These are phyloP conservation scores for Diaporthe sp. DNA, from an alignment of 2,329 filamentous ascomycete genomes.

Conservation along the genomic window DNA sequence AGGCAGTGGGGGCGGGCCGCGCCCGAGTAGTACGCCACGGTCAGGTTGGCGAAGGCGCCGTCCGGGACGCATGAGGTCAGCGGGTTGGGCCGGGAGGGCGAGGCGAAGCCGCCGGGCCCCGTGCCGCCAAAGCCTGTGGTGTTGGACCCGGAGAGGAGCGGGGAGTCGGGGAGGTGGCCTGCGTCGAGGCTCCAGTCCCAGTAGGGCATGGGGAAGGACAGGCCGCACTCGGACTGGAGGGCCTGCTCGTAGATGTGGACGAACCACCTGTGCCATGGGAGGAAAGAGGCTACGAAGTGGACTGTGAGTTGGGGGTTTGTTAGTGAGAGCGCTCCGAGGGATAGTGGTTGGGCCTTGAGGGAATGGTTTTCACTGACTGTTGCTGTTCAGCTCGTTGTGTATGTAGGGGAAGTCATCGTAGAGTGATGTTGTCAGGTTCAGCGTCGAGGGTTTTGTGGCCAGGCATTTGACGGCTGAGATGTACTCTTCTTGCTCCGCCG, in stretches of 20 bases:
- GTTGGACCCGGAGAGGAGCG: neutral
- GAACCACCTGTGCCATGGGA: slow-evolving; percentile 51
- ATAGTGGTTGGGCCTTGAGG: neutral
- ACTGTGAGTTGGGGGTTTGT: slow-evolving; percentile 43
- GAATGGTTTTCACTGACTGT: neutral
- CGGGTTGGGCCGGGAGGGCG: slow-evolving; percentile 63
- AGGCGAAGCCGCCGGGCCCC: slow-evolving; percentile 56
- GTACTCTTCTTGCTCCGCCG: slow-evolving; percentile 19
- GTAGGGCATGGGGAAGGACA: slow-evolving; percentile 45
- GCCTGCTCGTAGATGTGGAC: slow-evolving; percentile 50
- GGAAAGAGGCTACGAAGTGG: slow-evolving; percentile 47
- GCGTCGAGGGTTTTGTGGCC: slow-evolving; percentile 42
- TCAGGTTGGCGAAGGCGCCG: slow-evolving; percentile 49
- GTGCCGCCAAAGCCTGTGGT: slow-evolving; percentile 1
- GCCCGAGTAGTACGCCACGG: slow-evolving; percentile 30
- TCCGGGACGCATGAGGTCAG: slow-evolving; percentile 58
- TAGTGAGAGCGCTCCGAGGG: neutral
- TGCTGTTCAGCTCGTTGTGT: slow-evolving; percentile 45
- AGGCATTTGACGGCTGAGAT: slow-evolving; percentile 19
- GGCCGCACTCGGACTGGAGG: slow-evolving; percentile 49
- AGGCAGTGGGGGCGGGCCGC: slow-evolving; percentile 49
- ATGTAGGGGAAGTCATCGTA: slow-evolving; percentile 52
- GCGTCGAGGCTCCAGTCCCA: slow-evolving; percentile 44
- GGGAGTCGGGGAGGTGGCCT: slow-evolving; percentile 59
- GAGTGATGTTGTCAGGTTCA: slow-evolving; percentile 43